Evolutionary conservation across 352 stramenopile species (phyloP), one percentile per base, ranked within the genome.

Genomic region (Globisporangium echinulatum): DNA sequence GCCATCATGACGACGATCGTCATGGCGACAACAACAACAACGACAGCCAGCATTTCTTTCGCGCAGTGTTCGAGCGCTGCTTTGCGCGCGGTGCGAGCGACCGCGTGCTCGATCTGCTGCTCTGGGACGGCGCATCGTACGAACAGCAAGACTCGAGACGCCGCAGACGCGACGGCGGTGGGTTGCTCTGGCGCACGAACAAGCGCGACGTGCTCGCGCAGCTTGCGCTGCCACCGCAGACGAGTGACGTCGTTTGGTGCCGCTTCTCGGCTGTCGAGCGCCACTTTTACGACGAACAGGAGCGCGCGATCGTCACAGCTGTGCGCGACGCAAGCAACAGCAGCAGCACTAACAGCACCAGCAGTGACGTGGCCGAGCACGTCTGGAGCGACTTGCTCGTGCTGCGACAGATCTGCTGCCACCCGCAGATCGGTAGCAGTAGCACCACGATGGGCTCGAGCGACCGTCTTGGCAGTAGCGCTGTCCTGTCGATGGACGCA

Each of bases 351-450:
- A n/a, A 6, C 48, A 13, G 25, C 9, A 8, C n/a, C 1, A 33
- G 7, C 37, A 13, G 36, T 9, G 66, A 68, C 15, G 69, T 74
- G 15, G 66, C 70, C 25, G 74, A 83, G 43, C 59, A 47, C 5
- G 61, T 97, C 33, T 82, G 80, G 68, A 65, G 81, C 38, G 79
- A 84, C 15, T 57, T 98, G 8, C 71, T 97, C 17, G 64, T 82
- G 42, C 69, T 98, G 40, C 82, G 91, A 13, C 90, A 97, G 62
- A 81, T 96, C 4, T 98, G 92, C 60, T 97, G 90, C 49, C 92
- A 98, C 69, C 92, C 91, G 7, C 89, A 97, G 66, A 79, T 98
- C 14, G 83, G 84, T 7, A 74, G 72, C 14, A 67, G 69, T 25
- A 52, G 78, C 6, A 58, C 53, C 4, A 58, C 59, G 5, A 58